Percentiles rank a stretch among this genome's conserved stretches.
These are phyloP conservation scores for Rhodotorula sp. DNA, from an alignment of 1,284 basidiomycete genomes.

Conservation along the genomic window DNA sequence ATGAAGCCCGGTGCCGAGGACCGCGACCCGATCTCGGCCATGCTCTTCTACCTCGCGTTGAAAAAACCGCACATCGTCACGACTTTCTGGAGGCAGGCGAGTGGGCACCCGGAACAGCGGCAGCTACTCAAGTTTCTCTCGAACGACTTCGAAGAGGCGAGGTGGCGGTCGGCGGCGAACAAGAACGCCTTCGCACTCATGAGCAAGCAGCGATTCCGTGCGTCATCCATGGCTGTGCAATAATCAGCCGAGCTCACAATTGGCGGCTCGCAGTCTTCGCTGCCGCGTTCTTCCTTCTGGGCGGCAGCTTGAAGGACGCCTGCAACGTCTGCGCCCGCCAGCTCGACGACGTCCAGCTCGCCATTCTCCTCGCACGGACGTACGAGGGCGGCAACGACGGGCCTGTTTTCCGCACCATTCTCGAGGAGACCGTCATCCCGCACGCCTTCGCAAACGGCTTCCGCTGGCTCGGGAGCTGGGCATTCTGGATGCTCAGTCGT, in stretches of 20 bases:
- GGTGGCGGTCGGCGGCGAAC: constrained; percentile 89
- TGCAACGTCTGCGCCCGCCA: constrained; percentile 88
- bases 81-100: constrained; percentile 91
- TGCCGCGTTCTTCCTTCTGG: constrained; percentile 94
- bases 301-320: constrained; percentile 83
- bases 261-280: constrained; percentile 71
- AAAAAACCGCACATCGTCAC: constrained; percentile 89
- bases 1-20: constrained; percentile 67
- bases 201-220: constrained; percentile 87
- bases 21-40: constrained; percentile 85
- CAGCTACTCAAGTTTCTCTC: constrained; percentile 89
- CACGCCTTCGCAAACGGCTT: constrained; percentile 81
- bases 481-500: constrained; percentile 84
- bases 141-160: constrained; percentile 81
- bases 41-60: constrained; percentile 90
- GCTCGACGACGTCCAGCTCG: constrained; percentile 84
- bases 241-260: not conserved
- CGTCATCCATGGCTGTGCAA: constrained; percentile 43
- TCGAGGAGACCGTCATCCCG: constrained; percentile 75
- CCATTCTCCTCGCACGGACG: constrained; percentile 78
- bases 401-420: constrained; percentile 69
- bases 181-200: constrained; percentile 96
- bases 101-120: constrained; percentile 86
- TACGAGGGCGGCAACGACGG: constrained; percentile 80
- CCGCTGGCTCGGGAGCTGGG: constrained; percentile 95